Evolutionary conservation across 164 flowering plant species (phyloP).

Genomic region (Hamamelis virginiana): DNA sequence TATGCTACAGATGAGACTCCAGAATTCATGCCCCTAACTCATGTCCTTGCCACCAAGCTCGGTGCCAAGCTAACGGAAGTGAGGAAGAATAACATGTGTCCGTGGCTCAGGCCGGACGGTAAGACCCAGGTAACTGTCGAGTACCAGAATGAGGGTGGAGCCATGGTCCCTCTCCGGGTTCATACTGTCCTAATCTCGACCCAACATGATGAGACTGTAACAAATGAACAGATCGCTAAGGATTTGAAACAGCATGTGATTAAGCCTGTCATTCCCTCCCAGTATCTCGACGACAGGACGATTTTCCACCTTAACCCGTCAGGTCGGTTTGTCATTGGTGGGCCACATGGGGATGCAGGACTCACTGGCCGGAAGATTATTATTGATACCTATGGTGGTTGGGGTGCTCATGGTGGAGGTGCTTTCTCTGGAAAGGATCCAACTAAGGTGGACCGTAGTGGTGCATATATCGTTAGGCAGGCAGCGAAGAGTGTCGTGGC

Average conservation of each 20-base stretch:
- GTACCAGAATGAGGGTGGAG: constrained; percentile 59
- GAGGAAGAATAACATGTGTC: constrained; percentile 63
- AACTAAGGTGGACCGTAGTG: constrained; percentile 71
- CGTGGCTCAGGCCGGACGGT: constrained; percentile 77
- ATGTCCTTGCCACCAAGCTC: constrained; percentile 62
- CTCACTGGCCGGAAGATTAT: constrained; percentile 73
- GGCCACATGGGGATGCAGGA: constrained; percentile 78
- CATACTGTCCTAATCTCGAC: constrained; percentile 78
- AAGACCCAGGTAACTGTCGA: constrained; percentile 78
- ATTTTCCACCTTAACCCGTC: constrained; percentile 80
- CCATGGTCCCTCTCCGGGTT: constrained; percentile 66
- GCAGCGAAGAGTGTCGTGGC: constrained; percentile 77
- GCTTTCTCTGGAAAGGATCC: constrained; percentile 75
- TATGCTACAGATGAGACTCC: constrained; percentile 65
- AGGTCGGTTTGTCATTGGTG: constrained; percentile 67
- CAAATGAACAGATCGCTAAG: constrained; percentile 54
- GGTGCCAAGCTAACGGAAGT: constrained; percentile 68
- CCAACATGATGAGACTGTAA: constrained; percentile 73
- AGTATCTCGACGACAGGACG: constrained; percentile 65
- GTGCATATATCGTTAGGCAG: constrained; percentile 70
- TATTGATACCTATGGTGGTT: constrained; percentile 63
- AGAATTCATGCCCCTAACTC: constrained; percentile 65
- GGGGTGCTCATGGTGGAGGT: constrained; percentile 78
- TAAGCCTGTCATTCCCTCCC: constrained; percentile 53
- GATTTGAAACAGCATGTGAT: constrained; percentile 70